phyloP scores from a whole-genome alignment of 78 protist species.

The Blattamonas nauphoetae region DNA sequence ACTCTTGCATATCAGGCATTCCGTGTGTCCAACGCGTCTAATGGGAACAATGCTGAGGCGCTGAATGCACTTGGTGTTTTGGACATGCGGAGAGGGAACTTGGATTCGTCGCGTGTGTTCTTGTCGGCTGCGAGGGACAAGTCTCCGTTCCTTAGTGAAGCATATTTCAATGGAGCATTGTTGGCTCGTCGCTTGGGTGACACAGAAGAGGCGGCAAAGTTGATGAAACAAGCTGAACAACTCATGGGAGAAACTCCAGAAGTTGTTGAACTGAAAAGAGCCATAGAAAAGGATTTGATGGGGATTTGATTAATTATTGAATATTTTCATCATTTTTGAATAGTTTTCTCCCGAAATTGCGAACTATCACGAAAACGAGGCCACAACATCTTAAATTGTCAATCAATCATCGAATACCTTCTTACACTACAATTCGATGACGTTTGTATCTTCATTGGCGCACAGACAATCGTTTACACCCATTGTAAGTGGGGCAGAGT shows the following conservation, averaged over 20 bases:
- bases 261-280: background rate
- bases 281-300: background rate
- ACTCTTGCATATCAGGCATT: constrained; percentile 64
- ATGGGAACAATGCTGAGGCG: constrained; percentile 5
- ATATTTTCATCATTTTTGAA: no score
- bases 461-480: no score
- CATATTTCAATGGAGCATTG: constrained; percentile 8
- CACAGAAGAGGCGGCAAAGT: background rate
- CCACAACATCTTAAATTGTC: no score
- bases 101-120: background rate
- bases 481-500: no score
- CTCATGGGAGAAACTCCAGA: background rate
- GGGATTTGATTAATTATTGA: no score
- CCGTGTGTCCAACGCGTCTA: background rate
- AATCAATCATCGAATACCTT: no score
- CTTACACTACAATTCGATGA: no score
- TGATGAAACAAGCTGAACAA: background rate
- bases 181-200: background rate
- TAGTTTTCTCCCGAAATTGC: no score
- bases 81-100: background rate
- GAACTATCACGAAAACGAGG: no score
- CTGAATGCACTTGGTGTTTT: background rate
- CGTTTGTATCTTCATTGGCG: no score
- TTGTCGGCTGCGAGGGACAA: background rate
- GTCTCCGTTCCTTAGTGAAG: background rate